Conservation (phyloP, 2,329 filamentous ascomycete species). For the Cladosporium phlei region DNA sequence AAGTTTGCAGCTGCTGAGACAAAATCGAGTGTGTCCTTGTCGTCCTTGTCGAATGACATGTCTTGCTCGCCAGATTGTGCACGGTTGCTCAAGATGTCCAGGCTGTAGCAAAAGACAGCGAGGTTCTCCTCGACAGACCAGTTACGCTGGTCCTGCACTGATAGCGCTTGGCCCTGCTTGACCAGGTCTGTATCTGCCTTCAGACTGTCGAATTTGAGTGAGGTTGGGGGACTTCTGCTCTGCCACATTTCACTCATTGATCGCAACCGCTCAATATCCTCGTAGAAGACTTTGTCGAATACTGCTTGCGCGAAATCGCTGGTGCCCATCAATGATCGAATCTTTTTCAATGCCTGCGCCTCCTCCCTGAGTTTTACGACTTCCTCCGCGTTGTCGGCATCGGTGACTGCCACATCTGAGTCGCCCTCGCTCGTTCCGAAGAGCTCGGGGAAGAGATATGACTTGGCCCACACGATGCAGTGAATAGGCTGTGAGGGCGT, state of each 20-base stretch:
- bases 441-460: conserved; percentile 89
- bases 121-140: conserved; percentile 86
- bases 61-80: conserved; percentile 57
- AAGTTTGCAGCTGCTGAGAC: conserved; percentile 88
- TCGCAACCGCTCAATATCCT: conserved; percentile 75
- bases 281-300: conserved; percentile 87
- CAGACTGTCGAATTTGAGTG: conserved; percentile 60
- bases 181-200: conserved; percentile 34
- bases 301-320: conserved; percentile 71
- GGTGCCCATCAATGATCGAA: conserved; percentile 75
- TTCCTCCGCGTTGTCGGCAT: conserved; percentile 81
- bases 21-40: conserved; percentile 90
- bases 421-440: conserved; percentile 91
- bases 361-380: conserved; percentile 84
- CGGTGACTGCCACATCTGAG: conserved; percentile 70
- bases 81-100: conserved; percentile 70
- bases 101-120: conserved; percentile 77
- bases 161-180: conserved; percentile 45
- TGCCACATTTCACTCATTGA: conserved; percentile 98
- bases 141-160: conserved; percentile 60
- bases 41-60: conserved; percentile 93
- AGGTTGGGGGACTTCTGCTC: conserved; percentile 65
- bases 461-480: conserved; percentile 98
- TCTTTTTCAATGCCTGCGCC: conserved; percentile 74
- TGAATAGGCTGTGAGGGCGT: conserved; percentile 96